These are phyloP conservation scores for Candida yuanshanica DNA, from an alignment of 805 yeast species.

Conservation along the genomic window DNA sequence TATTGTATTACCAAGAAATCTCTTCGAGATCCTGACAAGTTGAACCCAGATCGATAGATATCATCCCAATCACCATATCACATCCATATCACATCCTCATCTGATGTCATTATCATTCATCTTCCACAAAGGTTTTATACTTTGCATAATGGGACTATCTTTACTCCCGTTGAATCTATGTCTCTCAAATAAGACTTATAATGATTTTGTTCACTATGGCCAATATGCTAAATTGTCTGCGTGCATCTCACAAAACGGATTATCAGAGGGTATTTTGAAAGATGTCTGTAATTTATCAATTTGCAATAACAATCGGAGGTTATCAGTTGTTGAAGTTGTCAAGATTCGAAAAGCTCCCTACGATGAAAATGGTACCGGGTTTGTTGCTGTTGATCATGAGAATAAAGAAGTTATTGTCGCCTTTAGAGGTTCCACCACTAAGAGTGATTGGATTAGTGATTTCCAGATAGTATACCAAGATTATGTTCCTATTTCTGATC, in stretches of 20 bases:
- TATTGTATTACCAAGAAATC: too few species aligned
- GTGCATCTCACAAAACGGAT: conserved; percentile 15
- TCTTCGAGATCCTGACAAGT: too few species aligned
- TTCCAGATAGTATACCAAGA: conserved; percentile 32
- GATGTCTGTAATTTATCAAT: conserved; percentile 16
- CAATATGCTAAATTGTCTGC: conserved; percentile 16
- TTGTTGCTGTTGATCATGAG: conserved; percentile 44
- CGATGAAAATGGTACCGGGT: conserved; percentile 44
- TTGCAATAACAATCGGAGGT: conserved; percentile 8
- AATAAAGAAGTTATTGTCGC: conserved; percentile 43
- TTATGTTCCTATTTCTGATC: conserved; percentile 14
- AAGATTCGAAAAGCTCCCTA: conserved; percentile 14
- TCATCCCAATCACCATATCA: too few species aligned
- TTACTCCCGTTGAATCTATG: background rate
- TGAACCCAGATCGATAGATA: too few species aligned
- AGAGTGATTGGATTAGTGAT: conserved; percentile 66
- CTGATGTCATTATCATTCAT: too few species aligned
- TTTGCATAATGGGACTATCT: background rate
- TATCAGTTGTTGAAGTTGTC: conserved; percentile 8
- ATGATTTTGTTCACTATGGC: conserved; percentile 17
- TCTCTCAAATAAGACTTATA: conserved; percentile 8
- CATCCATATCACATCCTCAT: too few species aligned
- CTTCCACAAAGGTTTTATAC: background rate
- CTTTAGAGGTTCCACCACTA: conserved; percentile 61
- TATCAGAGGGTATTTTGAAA: conserved; percentile 7